These are phyloP conservation scores for Pichia sporocuriosa DNA, from an alignment of 805 yeast species.

Conservation along the genomic window DNA sequence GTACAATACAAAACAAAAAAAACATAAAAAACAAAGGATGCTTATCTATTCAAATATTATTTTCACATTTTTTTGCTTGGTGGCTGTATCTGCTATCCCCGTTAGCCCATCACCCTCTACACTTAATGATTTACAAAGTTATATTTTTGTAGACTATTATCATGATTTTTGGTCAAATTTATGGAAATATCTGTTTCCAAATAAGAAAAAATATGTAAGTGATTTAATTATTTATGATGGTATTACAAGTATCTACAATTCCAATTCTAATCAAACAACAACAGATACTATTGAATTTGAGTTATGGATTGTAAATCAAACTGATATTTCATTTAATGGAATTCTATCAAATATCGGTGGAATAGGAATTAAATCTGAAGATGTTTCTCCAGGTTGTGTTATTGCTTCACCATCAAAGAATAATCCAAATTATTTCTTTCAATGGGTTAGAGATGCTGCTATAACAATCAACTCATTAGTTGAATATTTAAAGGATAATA, in stretches of 20 bases:
- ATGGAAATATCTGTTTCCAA: background rate
- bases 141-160: too few relatives aligned
- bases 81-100: too few relatives aligned
- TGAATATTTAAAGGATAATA: constrained; percentile 42
- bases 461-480: constrained; percentile 64
- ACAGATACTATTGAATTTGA: constrained; percentile 36
- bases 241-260: constrained; percentile 1
- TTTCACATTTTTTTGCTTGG: too few relatives aligned
- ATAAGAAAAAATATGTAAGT: too few relatives aligned
- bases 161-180: background rate
- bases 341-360: constrained; percentile 56
- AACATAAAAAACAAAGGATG: too few relatives aligned
- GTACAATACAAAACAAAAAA: too few relatives aligned
- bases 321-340: constrained; percentile 35
- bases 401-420: constrained; percentile 75
- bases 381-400: constrained; percentile 60
- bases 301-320: constrained; percentile 43
- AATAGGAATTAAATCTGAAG: constrained; percentile 26
- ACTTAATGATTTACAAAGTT: too few relatives aligned
- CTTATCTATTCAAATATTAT: too few relatives aligned
- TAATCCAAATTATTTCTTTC: constrained; percentile 77
- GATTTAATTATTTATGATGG: constrained; percentile 3
- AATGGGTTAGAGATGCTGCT: constrained; percentile 90
- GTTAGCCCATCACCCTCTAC: too few relatives aligned
- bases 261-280: background rate